phyloP scores from a whole-genome alignment of 306 rosid species.

The Parietaria judaica region DNA sequence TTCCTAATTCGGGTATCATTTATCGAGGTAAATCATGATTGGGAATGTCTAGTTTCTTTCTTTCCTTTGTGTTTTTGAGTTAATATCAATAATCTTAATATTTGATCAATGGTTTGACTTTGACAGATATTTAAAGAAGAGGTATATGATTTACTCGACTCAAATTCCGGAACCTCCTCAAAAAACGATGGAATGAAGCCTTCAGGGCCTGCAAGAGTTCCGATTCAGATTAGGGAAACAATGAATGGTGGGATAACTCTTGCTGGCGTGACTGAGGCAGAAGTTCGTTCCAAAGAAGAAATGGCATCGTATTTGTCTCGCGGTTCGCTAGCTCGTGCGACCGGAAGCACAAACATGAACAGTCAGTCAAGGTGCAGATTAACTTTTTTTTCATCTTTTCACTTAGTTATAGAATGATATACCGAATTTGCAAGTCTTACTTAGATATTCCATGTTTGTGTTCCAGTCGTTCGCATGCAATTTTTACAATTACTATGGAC shows the following conservation, averaged over 20 bases:
- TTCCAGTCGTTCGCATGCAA: slow-evolving; percentile 90
- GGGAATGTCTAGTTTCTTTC: background rate
- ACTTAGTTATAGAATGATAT: background rate
- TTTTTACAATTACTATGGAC: slow-evolving; percentile 86
- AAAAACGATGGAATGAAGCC: slow-evolving; percentile 47
- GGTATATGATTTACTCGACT: slow-evolving; percentile 77
- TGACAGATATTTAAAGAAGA: slow-evolving; percentile 88
- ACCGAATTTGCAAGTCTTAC: background rate
- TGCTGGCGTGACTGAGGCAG: slow-evolving; percentile 81
- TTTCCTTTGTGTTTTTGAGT: background rate
- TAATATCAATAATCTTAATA: background rate
- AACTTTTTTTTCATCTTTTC: background rate
- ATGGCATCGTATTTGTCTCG: slow-evolving; percentile 64
- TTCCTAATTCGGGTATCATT: slow-evolving; percentile 77
- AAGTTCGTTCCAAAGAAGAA: slow-evolving; percentile 70
- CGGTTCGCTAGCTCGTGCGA: slow-evolving; percentile 75
- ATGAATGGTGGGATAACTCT: slow-evolving; percentile 81
- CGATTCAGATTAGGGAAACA: slow-evolving; percentile 86
- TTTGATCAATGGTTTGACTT: slow-evolving; percentile 13
- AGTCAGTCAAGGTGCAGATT: slow-evolving; percentile 72
- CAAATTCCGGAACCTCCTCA: slow-evolving; percentile 31
- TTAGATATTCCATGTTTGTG: background rate
- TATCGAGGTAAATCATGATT: slow-evolving; percentile 57
- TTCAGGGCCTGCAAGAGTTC: slow-evolving; percentile 46
- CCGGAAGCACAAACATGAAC: slow-evolving; percentile 91